phyloP scores from a whole-genome alignment of 768 basidiomycete species.

The Leccinum barrowsii region DNA sequence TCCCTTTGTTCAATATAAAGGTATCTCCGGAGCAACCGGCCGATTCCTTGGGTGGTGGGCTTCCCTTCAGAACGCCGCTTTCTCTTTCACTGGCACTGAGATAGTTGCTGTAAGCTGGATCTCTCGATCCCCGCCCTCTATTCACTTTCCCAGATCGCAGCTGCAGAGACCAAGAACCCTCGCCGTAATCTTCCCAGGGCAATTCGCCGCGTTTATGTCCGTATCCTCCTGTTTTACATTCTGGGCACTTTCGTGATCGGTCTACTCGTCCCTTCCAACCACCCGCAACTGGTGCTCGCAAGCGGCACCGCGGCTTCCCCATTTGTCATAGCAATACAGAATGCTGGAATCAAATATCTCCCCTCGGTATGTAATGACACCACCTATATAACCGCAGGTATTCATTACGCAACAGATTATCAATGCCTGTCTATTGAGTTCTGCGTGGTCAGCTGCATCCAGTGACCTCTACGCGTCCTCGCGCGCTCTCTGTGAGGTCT shows the following conservation, averaged over 20 bases:
- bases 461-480: conserved; percentile 48
- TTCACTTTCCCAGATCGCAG: background rate
- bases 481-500: conserved; percentile 69
- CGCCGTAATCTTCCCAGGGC: background rate
- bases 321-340: background rate
- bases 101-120: background rate
- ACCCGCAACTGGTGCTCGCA: background rate
- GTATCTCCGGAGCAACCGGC: background rate
- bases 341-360: background rate
- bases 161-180: background rate
- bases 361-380: background rate
- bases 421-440: background rate
- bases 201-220: background rate
- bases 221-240: background rate
- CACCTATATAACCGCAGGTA: background rate
- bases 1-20: background rate
- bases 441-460: background rate
- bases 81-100: background rate
- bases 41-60: background rate
- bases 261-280: background rate
- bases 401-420: background rate
- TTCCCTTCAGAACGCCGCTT: background rate
- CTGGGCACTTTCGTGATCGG: background rate
- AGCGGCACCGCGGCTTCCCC: background rate
- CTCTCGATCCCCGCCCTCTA: background rate